Percentiles rank a stretch among this genome's conserved stretches.
phyloP scores from a whole-genome alignment of 495 filamentous ascomycete genomes.

The Aspergillus incahuasiensis region DNA sequence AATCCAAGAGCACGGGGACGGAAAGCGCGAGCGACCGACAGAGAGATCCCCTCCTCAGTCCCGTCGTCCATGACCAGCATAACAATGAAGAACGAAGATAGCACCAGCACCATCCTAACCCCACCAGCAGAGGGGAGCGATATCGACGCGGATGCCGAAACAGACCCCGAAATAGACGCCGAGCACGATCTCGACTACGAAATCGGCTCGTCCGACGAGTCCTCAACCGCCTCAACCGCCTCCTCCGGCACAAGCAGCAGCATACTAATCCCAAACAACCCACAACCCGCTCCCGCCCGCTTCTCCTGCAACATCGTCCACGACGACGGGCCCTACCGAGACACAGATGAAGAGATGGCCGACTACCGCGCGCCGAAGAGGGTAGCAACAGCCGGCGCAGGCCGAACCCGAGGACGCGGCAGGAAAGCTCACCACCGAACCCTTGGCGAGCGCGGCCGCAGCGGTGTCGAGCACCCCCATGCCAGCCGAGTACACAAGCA shows the following conservation, averaged over 20 bases:
- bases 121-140: conserved; percentile 3
- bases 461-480: conserved; percentile 1
- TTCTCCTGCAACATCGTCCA: background rate
- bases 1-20: background rate
- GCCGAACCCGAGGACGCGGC: background rate
- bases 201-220: conserved; percentile 9
- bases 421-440: background rate
- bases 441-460: background rate
- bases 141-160: conserved; percentile 10
- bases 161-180: background rate
- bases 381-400: background rate
- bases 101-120: background rate
- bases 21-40: background rate
- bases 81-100: background rate
- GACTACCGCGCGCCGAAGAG: background rate
- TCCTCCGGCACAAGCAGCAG: conserved; percentile 2
- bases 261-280: background rate
- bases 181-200: background rate
- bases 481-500: background rate
- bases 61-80: background rate
- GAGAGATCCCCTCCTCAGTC: background rate
- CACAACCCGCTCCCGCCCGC: too few species aligned
- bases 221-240: conserved; percentile 5
- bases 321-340: conserved; percentile 18
- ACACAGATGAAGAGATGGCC: conserved; percentile 4